A percentile compares a stretch with the other conserved stretches of the same genome.
phyloP scores from a whole-genome alignment of 192 early-diverging fungal species.

The Coemansia brasiliensis region DNA sequence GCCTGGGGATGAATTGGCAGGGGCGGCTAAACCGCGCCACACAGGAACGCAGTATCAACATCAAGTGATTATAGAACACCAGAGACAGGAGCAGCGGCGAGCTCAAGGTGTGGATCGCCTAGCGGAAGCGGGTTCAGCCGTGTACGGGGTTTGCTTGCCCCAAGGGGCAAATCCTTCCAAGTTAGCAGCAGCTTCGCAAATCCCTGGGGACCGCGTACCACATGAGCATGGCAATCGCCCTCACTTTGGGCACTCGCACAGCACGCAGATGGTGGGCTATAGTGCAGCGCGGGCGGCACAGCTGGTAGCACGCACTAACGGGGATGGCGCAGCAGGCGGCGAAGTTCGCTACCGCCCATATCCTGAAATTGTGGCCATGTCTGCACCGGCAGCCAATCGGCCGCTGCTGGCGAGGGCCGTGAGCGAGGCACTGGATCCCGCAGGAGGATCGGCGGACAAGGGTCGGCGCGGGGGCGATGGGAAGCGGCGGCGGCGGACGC shows the following conservation, averaged over 20 bases:
- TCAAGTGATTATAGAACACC: no score
- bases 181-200: neutral
- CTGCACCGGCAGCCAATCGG: constrained; percentile 6
- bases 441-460: neutral
- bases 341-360: constrained; percentile 48
- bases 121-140: neutral
- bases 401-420: constrained; percentile 7
- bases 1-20: constrained; percentile 9
- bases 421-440: constrained; percentile 7
- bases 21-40: constrained; percentile 14
- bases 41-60: neutral
- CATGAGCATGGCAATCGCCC: constrained; percentile 7
- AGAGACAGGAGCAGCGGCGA: neutral
- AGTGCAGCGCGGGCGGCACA: constrained; percentile 5
- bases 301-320: constrained; percentile 12
- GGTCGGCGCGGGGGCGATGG: constrained; percentile 1
- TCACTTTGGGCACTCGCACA: constrained; percentile 3
- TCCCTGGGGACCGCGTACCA: neutral
- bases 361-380: constrained; percentile 27
- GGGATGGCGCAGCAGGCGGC: neutral
- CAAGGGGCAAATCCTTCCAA: constrained; percentile 9
- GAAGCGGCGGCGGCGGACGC: constrained; percentile 45
- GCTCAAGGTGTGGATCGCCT: neutral
- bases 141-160: neutral
- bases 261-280: neutral